Evolutionary conservation across 306 rosid species (phyloP).

Genomic region (Crataegus laevigata): DNA sequence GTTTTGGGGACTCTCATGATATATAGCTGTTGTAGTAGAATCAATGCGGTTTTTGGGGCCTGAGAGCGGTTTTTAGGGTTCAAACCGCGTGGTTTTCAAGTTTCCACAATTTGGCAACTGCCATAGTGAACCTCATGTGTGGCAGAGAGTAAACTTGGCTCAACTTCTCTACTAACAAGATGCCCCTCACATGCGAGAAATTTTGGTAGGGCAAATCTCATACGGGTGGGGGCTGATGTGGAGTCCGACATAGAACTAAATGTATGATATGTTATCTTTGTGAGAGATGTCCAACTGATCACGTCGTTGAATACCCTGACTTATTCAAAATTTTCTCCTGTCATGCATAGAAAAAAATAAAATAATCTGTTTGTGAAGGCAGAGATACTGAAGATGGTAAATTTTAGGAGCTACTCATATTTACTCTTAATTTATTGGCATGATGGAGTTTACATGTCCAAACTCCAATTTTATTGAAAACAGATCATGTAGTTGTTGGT

Average conservation of each 20-base stretch:
- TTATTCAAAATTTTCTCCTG: too few species aligned
- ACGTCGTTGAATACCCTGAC: too few species aligned
- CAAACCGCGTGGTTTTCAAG: constrained; percentile 25
- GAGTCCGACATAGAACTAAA: too few species aligned
- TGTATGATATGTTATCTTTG: too few species aligned
- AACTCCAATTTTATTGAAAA: background rate
- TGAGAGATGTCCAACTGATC: too few species aligned
- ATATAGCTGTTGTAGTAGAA: background rate
- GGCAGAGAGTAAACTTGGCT: background rate
- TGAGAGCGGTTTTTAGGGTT: background rate
- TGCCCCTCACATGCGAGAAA: too few species aligned
- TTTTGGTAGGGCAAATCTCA: too few species aligned
- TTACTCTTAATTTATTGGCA: background rate
- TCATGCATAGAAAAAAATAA: too few species aligned
- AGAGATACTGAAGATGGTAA: background rate
- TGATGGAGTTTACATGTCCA: background rate
- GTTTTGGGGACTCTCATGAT: constrained; percentile 15
- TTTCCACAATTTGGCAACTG: constrained; percentile 1
- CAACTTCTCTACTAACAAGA: background rate
- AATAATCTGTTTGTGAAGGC: background rate
- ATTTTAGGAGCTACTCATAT: background rate
- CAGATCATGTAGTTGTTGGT: background rate
- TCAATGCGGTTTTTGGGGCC: constrained; percentile 3
- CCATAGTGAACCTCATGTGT: background rate
- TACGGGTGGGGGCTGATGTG: too few species aligned